phyloP scores from a whole-genome alignment of 352 stramenopile species.

The Pythium brachiatum region DNA sequence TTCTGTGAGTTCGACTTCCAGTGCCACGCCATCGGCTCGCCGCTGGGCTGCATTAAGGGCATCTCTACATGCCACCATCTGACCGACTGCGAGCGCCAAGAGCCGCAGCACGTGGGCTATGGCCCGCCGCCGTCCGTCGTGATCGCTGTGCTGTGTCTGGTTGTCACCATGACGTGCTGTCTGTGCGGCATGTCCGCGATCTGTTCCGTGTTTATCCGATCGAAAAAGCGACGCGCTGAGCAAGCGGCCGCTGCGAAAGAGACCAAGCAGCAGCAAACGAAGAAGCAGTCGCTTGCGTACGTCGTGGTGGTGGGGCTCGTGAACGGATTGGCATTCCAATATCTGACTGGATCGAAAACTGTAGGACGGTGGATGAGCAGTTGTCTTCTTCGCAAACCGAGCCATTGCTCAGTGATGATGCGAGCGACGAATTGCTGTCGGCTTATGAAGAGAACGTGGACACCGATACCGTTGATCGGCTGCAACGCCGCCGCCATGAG shows the following conservation, averaged over 20 bases:
- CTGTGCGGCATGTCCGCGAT: slow-evolving; percentile 73
- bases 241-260: not conserved
- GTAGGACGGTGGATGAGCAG: slow-evolving; percentile 35
- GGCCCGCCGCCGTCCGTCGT: slow-evolving; percentile 77
- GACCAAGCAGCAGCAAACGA: slow-evolving; percentile 31
- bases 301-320: not conserved
- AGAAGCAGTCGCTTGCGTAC: slow-evolving; percentile 21
- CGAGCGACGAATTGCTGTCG: slow-evolving; percentile 39
- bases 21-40: slow-evolving; percentile 76
- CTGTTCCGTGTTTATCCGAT: slow-evolving; percentile 63
- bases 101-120: slow-evolving; percentile 81
- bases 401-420: slow-evolving; percentile 47
- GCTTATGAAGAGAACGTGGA: slow-evolving; percentile 66
- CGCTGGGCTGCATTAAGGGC: slow-evolving; percentile 57
- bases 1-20: slow-evolving; percentile 85
- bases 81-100: slow-evolving; percentile 69
- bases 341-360: not conserved
- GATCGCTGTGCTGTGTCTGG: slow-evolving; percentile 77
- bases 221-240: slow-evolving; percentile 20
- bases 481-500: slow-evolving; percentile 36
- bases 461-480: slow-evolving; percentile 45
- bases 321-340: not conserved
- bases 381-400: slow-evolving; percentile 38
- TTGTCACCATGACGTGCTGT: slow-evolving; percentile 83
- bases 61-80: slow-evolving; percentile 83